A percentile compares a stretch with the other conserved stretches of the same genome.
These are phyloP conservation scores for Oxytropis ochrocephala DNA, from an alignment of 306 rosid species.

Conservation along the genomic window DNA sequence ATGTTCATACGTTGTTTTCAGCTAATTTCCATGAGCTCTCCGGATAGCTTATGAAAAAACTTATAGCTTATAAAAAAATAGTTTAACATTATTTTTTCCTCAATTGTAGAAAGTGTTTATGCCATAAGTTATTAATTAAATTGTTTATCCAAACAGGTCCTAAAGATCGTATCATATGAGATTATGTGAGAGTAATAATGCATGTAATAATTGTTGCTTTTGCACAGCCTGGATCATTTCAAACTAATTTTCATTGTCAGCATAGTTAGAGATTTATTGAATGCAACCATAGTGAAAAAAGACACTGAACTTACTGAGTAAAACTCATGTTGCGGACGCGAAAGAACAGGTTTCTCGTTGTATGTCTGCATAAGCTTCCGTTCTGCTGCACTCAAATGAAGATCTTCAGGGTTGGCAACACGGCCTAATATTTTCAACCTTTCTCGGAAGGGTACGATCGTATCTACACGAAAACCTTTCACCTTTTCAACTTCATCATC, in stretches of 20 bases:
- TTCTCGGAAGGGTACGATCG: constrained; percentile 66
- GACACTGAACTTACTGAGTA: constrained; percentile 45
- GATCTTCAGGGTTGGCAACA: constrained; percentile 71
- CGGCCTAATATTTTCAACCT: constrained; percentile 91
- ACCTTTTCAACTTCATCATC: constrained; percentile 88
- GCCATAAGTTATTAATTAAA: too few species aligned
- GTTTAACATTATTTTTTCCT: too few species aligned
- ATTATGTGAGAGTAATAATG: background rate
- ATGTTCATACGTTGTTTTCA: too few species aligned
- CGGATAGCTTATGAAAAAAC: too few species aligned
- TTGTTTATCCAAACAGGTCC: too few species aligned
- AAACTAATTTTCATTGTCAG: background rate
- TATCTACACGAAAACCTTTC: constrained; percentile 71
- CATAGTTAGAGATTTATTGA: background rate
- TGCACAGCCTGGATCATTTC: background rate
- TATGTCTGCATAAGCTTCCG: constrained; percentile 86
- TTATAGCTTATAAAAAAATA: too few species aligned
- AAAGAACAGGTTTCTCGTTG: constrained; percentile 94
- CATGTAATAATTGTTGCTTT: background rate
- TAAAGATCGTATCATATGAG: background rate
- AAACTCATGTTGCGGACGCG: constrained; percentile 94
- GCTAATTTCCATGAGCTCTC: too few species aligned
- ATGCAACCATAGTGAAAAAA: background rate
- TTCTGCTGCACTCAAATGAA: constrained; percentile 73
- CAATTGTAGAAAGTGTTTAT: too few species aligned